A percentile compares a stretch with the other conserved stretches of the same genome.
These are phyloP conservation scores for Dothideomycetidae sp. DNA, from an alignment of 2,329 filamentous ascomycete genomes.

Conservation along the genomic window DNA sequence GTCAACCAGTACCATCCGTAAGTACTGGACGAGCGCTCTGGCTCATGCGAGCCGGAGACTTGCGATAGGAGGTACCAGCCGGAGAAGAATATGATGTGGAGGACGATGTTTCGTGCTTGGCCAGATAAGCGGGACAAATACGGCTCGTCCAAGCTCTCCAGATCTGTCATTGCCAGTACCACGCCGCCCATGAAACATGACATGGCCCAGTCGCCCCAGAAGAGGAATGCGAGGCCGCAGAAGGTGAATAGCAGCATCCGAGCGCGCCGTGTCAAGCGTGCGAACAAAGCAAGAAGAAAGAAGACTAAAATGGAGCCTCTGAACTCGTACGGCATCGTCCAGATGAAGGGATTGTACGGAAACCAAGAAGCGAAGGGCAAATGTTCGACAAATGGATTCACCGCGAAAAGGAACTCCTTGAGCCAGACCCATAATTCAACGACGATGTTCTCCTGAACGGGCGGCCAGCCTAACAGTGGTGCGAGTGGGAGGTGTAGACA, in stretches of 20 bases:
- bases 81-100: conserved; percentile 1
- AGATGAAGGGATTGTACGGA: conserved; percentile 2
- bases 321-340: conserved; percentile 3
- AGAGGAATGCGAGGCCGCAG: neutral
- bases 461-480: neutral
- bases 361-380: conserved; percentile 16
- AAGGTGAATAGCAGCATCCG: neutral
- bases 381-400: conserved; percentile 5
- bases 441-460: neutral
- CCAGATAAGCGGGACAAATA: neutral
- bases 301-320: conserved; percentile 28
- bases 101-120: neutral
- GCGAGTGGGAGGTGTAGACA: neutral
- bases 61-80: conserved; percentile 4
- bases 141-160: neutral
- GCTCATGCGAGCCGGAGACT: neutral
- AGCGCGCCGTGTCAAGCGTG: neutral
- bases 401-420: neutral
- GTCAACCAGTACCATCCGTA: conserved; percentile 46
- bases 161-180: neutral
- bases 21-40: conserved; percentile 1
- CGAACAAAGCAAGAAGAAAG: neutral
- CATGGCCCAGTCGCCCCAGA: conserved; percentile 3
- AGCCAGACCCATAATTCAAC: conserved; percentile 1
- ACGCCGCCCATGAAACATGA: conserved; percentile 4